Percentiles rank a stretch among this genome's conserved stretches.
phyloP scores from a whole-genome alignment of 495 filamentous ascomycete genomes.

The Bacidia rubella region DNA sequence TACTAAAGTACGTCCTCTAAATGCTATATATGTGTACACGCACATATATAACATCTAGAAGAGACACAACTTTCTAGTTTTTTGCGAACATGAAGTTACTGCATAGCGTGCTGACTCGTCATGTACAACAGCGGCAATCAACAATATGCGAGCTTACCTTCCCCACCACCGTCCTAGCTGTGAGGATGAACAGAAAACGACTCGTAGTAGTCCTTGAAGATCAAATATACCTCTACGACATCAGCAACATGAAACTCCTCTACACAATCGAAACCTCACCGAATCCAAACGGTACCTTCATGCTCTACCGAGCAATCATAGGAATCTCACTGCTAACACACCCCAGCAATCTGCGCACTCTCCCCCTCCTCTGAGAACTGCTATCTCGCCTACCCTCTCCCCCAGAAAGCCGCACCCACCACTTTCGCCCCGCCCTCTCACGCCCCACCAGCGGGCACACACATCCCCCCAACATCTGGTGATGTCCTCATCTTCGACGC shows the following conservation, averaged over 20 bases:
- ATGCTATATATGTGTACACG: background rate
- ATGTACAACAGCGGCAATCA: slow-evolving; percentile 54
- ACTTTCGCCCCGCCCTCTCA: slow-evolving; percentile 60
- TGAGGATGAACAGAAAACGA: slow-evolving; percentile 85
- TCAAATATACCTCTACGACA: slow-evolving; percentile 95
- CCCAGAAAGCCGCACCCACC: slow-evolving; percentile 57
- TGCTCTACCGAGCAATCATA: background rate
- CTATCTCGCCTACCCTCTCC: slow-evolving; percentile 84
- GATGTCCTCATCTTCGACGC: slow-evolving; percentile 89
- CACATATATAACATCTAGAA: slow-evolving; percentile 4
- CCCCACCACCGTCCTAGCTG: slow-evolving; percentile 81
- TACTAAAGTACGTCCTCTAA: slow-evolving; percentile 59
- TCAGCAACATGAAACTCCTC: slow-evolving; percentile 90
- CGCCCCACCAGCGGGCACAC: slow-evolving; percentile 59
- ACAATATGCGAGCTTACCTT: slow-evolving; percentile 98
- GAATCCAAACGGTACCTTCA: slow-evolving; percentile 57
- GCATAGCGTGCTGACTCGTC: slow-evolving; percentile 1
- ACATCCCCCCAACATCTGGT: slow-evolving; percentile 72
- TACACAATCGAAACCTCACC: slow-evolving; percentile 86
- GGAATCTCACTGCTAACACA: slow-evolving; percentile 6
- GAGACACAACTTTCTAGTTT: slow-evolving; percentile 2
- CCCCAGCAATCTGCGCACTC: slow-evolving; percentile 71
- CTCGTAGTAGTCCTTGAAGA: slow-evolving; percentile 88
- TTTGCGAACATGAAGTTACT: too few relatives aligned
- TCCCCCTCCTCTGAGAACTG: slow-evolving; percentile 92